Base-by-base conservation (phyloP, 2,329 filamentous ascomycete species). In the Berkeleyomyces rouxiae region DNA sequence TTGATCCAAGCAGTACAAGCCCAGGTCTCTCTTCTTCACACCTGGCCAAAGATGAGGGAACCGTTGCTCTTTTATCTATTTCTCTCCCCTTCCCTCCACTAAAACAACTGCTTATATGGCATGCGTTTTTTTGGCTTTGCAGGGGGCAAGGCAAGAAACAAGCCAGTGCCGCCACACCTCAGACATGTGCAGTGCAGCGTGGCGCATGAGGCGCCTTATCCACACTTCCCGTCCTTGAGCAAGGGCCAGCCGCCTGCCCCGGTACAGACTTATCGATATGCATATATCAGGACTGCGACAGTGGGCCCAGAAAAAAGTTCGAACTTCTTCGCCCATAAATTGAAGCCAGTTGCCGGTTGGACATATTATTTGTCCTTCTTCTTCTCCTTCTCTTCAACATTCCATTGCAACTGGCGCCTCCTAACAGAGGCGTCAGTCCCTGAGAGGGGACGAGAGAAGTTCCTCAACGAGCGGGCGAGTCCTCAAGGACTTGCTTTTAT, bases 221-320 rank as follows among this genome's bases (percentile, higher is more conserved):
- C 23, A 23, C 23, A 23, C 23, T 23, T 23, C 23, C 23, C 23
- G 23, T 23, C 2, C 23, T 23, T 23, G 23, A 23, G 23, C 23
- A 23, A 23, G 23, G 2, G 23, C 23, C 23, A 23, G 23, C 23
- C 23, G 23, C 23, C 23, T 23, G 10, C 43, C 58, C 5, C n/a
- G 23, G 31, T 60, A 7, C 5, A 11, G 9, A 7, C 43, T 53
- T 63, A 63, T 63, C 61, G 61, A 63, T 63, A 60, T 40, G 43
- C 43, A 46, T 46, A 3, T 46, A 46, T 3, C 11, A 6, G n/a
- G 51, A 2, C 33, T 55, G 11, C 16, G 7, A 13, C n/a, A 58
- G 49, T 58, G 49, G 60, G 57, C 36, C 4, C 4, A 37, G n/a
- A 39, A 46, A 11, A 46, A 33, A 40, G 16, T 44, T 55, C 49